These are phyloP conservation scores for Lecanoromycetidae sp. DNA, from an alignment of 2,329 filamentous ascomycete species.

Conservation along the genomic window DNA sequence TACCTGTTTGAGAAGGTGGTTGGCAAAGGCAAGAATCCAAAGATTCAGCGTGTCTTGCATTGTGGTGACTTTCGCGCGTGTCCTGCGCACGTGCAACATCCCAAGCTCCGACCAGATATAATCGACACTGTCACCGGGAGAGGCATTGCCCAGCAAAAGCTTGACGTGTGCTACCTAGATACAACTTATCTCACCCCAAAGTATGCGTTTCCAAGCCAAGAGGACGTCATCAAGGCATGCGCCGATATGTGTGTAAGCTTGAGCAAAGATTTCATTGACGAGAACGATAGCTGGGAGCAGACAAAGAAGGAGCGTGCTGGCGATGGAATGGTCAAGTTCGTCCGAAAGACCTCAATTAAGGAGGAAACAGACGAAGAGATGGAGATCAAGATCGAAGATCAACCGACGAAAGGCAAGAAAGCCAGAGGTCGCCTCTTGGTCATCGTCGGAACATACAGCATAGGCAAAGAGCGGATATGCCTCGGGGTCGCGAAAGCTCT, in stretches of 20 bases:
- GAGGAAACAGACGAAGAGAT: slow-evolving; percentile 25
- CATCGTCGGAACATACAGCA: slow-evolving; percentile 92
- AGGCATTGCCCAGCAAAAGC: slow-evolving; percentile 59
- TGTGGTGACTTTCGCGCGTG: slow-evolving; percentile 95
- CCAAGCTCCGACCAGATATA: slow-evolving; percentile 63
- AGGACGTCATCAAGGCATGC: slow-evolving; percentile 76
- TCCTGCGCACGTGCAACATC: slow-evolving; percentile 69
- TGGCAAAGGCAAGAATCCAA: slow-evolving; percentile 47
- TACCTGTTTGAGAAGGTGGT: slow-evolving; percentile 80
- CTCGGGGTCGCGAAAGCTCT: slow-evolving; percentile 81
- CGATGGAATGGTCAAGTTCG: slow-evolving; percentile 51
- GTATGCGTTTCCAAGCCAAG: slow-evolving; percentile 84
- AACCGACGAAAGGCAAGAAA: slow-evolving; percentile 22
- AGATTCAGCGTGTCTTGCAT: slow-evolving; percentile 70
- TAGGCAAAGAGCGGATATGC: slow-evolving; percentile 94
- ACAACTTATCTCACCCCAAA: slow-evolving; percentile 94
- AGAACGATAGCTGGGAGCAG: slow-evolving; percentile 43
- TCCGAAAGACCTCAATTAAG: slow-evolving; percentile 37
- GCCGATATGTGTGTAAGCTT: slow-evolving; percentile 75
- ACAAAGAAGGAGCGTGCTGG: slow-evolving; percentile 44
- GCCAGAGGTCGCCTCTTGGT: slow-evolving; percentile 63
- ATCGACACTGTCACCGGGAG: slow-evolving; percentile 60
- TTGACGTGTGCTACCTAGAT: slow-evolving; percentile 93
- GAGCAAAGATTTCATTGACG: slow-evolving; percentile 51
- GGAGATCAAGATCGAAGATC: slow-evolving; percentile 26